Base-by-base conservation (phyloP, 495 filamentous ascomycete species). In the Cudoniella acicularis region DNA sequence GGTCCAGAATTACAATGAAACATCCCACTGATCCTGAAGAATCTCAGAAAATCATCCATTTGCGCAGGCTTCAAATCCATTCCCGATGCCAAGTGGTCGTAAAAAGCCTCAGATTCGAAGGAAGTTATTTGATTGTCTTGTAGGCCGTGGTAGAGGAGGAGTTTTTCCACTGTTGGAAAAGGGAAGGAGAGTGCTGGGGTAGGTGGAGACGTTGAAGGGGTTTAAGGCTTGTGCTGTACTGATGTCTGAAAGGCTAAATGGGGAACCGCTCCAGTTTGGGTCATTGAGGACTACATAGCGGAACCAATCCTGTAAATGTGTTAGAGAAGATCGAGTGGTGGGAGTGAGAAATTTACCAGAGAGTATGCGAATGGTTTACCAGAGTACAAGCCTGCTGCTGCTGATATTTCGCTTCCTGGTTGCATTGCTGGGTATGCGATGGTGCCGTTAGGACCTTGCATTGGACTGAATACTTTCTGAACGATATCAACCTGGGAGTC, bases 1-100 rank as follows among this genome's bases (percentile, higher is more conserved):
- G 76, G 73, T 8, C 82, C 82, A 10, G 64, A 67, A 16, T 61
- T 66, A 47, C 70, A 72, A 54, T 72, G 70, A 24, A 48, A 53
- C 76, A 83, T 82, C 0, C 83, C 84, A 26, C 76, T 75, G 59
- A 86, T 79, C 1, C 75, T 72, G 70, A 86, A 88, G 67, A 79
- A 82, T 50, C 84, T 77, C 48, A 83, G 80, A 65, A 85, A 86
- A 1, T 75, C 72, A 58, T 87, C 82, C 16, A 85, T 63, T 1
- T 77, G 54, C 0, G 64, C 17, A 0, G 75, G 70, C 0, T 64
- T 50, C 13, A 74, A 49, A 2, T 67, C 60, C 76, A 81, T 80
- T 4, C 75, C 72, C 11, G 73, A 59, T 0, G 71, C 67, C 47
- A 79, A 69, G 30, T 70, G 66, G 25, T 75, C 64, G 67, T 75